These are phyloP conservation scores for Rhododendron simsii DNA, from an alignment of 148 eudicot genomes.

Conservation along the genomic window DNA sequence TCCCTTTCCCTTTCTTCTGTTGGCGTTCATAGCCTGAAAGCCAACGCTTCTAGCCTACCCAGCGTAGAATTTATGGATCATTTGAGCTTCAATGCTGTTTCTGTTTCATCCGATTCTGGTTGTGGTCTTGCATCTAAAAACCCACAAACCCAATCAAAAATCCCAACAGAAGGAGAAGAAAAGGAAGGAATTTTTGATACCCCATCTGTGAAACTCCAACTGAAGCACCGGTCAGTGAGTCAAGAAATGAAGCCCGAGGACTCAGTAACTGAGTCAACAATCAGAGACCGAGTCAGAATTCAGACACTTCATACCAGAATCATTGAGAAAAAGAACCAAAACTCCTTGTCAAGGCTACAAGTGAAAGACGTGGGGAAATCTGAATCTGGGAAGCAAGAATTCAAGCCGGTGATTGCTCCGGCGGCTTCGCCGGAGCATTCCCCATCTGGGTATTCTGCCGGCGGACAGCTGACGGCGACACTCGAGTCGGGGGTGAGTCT, in stretches of 20 bases:
- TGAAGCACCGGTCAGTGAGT: slow-evolving; percentile 42
- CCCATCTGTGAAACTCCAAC: slow-evolving; percentile 42
- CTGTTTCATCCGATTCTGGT: slow-evolving; percentile 38
- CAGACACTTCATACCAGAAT: slow-evolving; percentile 59
- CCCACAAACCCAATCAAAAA: neutral
- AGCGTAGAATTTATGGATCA: slow-evolving; percentile 38
- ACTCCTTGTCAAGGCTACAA: slow-evolving; percentile 31
- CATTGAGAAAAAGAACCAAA: slow-evolving; percentile 58
- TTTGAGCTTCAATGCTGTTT: slow-evolving; percentile 31
- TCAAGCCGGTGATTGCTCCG: neutral
- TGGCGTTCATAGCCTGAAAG: slow-evolving; percentile 17
- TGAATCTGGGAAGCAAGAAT: slow-evolving; percentile 7
- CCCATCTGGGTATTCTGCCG: slow-evolving; percentile 12
- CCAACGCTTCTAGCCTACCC: slow-evolving; percentile 27
- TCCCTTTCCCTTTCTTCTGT: slow-evolving; percentile 11
- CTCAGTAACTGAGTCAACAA: slow-evolving; percentile 43
- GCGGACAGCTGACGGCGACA: slow-evolving; percentile 60
- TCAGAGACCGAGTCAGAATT: slow-evolving; percentile 59
- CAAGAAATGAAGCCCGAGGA: slow-evolving; percentile 19
- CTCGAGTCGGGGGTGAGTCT: slow-evolving; percentile 88
- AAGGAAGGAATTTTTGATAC: neutral
- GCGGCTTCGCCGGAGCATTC: slow-evolving; percentile 12
- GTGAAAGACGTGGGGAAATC: slow-evolving; percentile 19
- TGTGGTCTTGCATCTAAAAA: slow-evolving; percentile 36
- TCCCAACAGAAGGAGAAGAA: slow-evolving; percentile 2